Percentiles rank a stretch among this genome's conserved stretches.
phyloP scores from a whole-genome alignment of 305 asterid genomes.

The Fraxinus xanthoxyloides region DNA sequence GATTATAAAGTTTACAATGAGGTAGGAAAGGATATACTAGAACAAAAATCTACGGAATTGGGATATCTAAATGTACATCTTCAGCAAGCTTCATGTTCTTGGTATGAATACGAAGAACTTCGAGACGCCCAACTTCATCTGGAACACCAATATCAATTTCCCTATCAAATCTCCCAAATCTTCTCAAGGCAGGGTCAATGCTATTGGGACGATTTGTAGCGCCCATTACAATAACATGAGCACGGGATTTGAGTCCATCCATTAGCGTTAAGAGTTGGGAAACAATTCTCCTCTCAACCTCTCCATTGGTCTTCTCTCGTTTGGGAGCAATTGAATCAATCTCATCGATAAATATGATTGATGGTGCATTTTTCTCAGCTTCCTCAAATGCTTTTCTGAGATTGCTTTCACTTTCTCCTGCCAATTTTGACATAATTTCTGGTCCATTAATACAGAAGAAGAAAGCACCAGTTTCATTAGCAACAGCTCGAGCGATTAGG shows the following conservation, averaged over 20 bases:
- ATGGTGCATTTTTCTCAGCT: constrained; percentile 57
- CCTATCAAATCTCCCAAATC: constrained; percentile 52
- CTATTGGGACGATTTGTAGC: constrained; percentile 55
- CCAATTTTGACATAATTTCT: constrained; percentile 54
- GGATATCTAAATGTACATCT: constrained; percentile 31
- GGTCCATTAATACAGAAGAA: constrained; percentile 58
- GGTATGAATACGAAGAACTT: constrained; percentile 51
- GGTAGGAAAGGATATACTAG: not conserved
- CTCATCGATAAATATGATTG: constrained; percentile 51
- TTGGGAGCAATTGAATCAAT: constrained; percentile 55
- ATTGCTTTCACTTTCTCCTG: constrained; percentile 58
- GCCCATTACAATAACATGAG: constrained; percentile 56
- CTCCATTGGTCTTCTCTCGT: constrained; percentile 53
- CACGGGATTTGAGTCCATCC: constrained; percentile 57
- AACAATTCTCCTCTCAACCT: constrained; percentile 53
- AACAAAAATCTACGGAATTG: constrained; percentile 26
- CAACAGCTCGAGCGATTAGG: constrained; percentile 56
- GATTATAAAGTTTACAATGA: not conserved
- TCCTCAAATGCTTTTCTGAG: constrained; percentile 57
- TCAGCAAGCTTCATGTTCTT: constrained; percentile 59
- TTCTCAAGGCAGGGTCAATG: constrained; percentile 52
- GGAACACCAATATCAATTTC: constrained; percentile 56
- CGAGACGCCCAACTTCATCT: constrained; percentile 54
- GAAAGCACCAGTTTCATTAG: constrained; percentile 58
- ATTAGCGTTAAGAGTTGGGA: constrained; percentile 54